Base-by-base conservation (phyloP, 768 basidiomycete genomes). In the Boletus fagicola region DNA sequence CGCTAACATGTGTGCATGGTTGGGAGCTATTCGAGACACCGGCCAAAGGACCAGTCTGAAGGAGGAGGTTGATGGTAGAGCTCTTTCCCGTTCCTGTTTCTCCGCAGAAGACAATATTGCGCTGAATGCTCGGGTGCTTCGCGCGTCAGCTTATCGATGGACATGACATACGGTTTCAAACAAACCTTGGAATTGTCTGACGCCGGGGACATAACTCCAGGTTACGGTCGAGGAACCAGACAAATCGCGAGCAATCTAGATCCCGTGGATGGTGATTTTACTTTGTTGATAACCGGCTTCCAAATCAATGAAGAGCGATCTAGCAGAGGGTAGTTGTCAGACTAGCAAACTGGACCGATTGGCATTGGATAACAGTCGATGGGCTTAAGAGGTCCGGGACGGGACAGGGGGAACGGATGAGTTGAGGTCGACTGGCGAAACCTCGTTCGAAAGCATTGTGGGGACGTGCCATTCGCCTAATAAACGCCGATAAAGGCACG, bases 61-160 rank as follows among this genome's bases (percentile, higher is more conserved):
- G 59, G 36, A 69, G 62, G 18, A 66, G 62, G 45, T 69, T 69
- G 52, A 69, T 72, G 7, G 26, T 42, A 20, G 68, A 70, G 51
- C 68, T 69, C 60, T 69, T 69, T 15, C 68, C 68, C 7, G 47
- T n/a, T 31, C 70, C 68, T 0, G 48, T 59, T 51, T 72, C 63
- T 31, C 68, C 68, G 10, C 67, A 51, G 31, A 69, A 62, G 39
- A 69, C 24, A 1, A 69, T 22, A 47, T 67, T 58, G 38, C 62
- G 58, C 43, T 33, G 49, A 20, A 30, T 40, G 2, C 10, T 48
- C 52, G 31, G 22, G 18, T 24, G 13, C 39, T 51, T 46, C 28
- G 6, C 35, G 2, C 13, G 40, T 68, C 33, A 53, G 50, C 33
- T 28, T 26, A 52, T 49, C 35, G 15, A 52, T 24, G n/a, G 28